These are phyloP conservation scores for Solanum virginianum DNA, from an alignment of 257 asterid genomes.

Conservation along the genomic window DNA sequence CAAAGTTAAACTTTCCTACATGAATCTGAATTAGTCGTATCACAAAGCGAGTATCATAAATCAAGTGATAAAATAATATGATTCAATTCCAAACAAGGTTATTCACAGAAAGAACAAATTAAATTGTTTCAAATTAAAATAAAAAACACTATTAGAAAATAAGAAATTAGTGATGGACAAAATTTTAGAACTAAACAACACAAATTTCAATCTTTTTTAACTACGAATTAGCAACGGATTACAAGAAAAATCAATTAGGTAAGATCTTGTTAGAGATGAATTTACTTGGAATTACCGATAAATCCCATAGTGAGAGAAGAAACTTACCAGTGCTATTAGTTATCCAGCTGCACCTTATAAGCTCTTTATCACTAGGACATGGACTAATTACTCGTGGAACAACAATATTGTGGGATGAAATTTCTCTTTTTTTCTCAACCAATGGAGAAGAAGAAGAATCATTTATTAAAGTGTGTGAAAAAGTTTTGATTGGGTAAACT, in stretches of 20 bases:
- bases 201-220: no score
- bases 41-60: neutral
- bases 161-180: neutral
- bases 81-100: neutral
- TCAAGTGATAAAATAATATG: neutral
- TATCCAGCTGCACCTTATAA: constrained; percentile 77
- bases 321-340: constrained; percentile 58
- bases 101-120: no score
- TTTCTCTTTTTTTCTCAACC: constrained; percentile 32
- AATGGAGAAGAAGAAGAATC: constrained; percentile 48
- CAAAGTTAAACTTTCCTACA: fast-evolving
- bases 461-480: constrained; percentile 51
- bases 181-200: no score
- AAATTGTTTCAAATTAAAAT: no score
- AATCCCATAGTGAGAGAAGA: neutral
- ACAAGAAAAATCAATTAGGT: no score
- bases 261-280: no score
- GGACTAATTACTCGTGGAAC: neutral
- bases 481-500: constrained; percentile 52
- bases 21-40: neutral
- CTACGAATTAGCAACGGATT: fast-evolving
- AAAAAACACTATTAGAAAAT: no score
- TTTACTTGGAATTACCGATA: no score
- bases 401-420: constrained; percentile 1
- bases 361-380: constrained; percentile 24